Conservation (phyloP, 2,329 filamentous ascomycete genomes). For the Fonsecaea pugnacius region DNA sequence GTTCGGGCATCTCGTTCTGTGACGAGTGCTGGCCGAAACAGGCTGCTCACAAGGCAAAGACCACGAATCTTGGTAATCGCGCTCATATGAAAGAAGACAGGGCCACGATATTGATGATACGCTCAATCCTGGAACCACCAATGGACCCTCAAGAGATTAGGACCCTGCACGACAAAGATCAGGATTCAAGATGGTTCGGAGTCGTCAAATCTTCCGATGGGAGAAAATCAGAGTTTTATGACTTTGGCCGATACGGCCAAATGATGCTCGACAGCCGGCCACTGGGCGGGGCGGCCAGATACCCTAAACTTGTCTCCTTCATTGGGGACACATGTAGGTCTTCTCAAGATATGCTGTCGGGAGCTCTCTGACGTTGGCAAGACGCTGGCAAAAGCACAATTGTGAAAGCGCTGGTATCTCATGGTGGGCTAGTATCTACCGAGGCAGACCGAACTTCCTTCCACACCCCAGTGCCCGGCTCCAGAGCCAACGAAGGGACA, state of each 20-base stretch:
- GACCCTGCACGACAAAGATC: slow-evolving; percentile 44
- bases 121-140: slow-evolving; percentile 6
- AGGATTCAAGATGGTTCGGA: slow-evolving; percentile 48
- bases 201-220: slow-evolving; percentile 37
- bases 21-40: slow-evolving; percentile 1
- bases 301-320: slow-evolving; percentile 51
- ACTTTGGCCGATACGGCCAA: slow-evolving; percentile 52
- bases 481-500: slow-evolving; percentile 44
- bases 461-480: slow-evolving; percentile 52
- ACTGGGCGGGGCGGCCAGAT: slow-evolving; percentile 35
- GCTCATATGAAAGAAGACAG: neutral
- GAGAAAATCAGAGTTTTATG: slow-evolving; percentile 43
- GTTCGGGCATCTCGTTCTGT: neutral
- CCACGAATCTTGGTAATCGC: neutral
- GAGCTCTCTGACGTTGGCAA: slow-evolving; percentile 6
- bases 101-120: slow-evolving; percentile 5
- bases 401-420: slow-evolving; percentile 56
- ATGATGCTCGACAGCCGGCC: slow-evolving; percentile 45
- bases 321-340: slow-evolving; percentile 46
- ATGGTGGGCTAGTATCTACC: slow-evolving; percentile 37
- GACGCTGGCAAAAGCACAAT: slow-evolving; percentile 57
- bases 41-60: slow-evolving; percentile 4
- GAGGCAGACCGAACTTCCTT: slow-evolving; percentile 39
- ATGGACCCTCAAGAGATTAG: slow-evolving; percentile 26
- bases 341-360: neutral